Percentiles rank a stretch among this genome's conserved stretches.
Evolutionary conservation across 2,329 filamentous ascomycete genomes (phyloP).

Genomic region (Diaporthe velutina): DNA sequence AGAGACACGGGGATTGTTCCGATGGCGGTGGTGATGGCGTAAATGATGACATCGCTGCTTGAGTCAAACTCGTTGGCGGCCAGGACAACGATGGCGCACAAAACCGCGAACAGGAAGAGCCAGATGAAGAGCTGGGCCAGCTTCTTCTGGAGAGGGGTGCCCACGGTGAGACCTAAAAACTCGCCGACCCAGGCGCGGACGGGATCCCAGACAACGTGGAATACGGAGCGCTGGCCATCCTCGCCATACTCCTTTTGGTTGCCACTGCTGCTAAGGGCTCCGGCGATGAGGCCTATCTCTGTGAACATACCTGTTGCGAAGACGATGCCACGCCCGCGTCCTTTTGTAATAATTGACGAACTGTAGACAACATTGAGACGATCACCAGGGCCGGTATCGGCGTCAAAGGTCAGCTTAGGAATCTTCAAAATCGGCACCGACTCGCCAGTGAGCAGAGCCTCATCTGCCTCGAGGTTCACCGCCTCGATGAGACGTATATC

Average conservation of each 20-base stretch:
- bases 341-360: constrained; percentile 72
- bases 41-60: constrained; percentile 70
- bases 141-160: constrained; percentile 75
- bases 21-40: constrained; percentile 70
- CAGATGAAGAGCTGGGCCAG: constrained; percentile 72
- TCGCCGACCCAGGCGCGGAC: constrained; percentile 36
- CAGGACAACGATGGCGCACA: constrained; percentile 75
- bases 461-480: constrained; percentile 70
- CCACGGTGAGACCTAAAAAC: constrained; percentile 74
- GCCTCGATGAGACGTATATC: constrained; percentile 60
- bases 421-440: constrained; percentile 69
- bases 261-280: constrained; percentile 64
- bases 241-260: no score
- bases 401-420: constrained; percentile 59
- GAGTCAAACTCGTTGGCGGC: constrained; percentile 67
- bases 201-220: constrained; percentile 53
- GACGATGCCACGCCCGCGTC: constrained; percentile 70
- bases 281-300: constrained; percentile 73
- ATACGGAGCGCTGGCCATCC: constrained; percentile 46
- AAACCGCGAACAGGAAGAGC: constrained; percentile 64
- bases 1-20: constrained; percentile 74
- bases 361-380: constrained; percentile 73
- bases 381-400: constrained; percentile 69
- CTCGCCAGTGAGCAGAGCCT: constrained; percentile 73
- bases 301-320: constrained; percentile 71